Percentiles rank a stretch among this genome's conserved stretches.
These are phyloP conservation scores for Colletotrichum paranaense DNA, from an alignment of 2,329 filamentous ascomycete species.

Conservation along the genomic window DNA sequence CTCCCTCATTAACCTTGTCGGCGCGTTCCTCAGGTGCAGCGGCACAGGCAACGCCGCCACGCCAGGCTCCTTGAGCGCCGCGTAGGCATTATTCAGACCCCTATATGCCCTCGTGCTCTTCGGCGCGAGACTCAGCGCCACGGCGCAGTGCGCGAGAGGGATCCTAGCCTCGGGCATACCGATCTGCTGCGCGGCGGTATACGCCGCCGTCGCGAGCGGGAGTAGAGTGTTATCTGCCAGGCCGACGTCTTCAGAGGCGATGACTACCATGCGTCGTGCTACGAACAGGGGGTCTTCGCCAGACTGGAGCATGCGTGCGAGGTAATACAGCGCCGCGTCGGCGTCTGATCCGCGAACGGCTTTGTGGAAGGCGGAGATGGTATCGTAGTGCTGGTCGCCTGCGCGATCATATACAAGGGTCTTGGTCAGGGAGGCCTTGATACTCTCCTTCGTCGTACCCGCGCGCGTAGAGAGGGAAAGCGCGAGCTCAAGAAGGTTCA, in stretches of 20 bases:
- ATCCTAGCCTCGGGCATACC: conserved; percentile 96
- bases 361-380: conserved; percentile 97
- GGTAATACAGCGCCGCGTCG: conserved; percentile 92
- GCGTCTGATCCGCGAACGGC: conserved; percentile 88
- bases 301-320: conserved; percentile 94
- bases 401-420: conserved; percentile 95
- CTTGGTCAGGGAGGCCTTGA: conserved; percentile 88
- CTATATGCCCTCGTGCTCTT: conserved; percentile 92
- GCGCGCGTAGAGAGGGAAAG: conserved; percentile 77
- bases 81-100: conserved; percentile 82
- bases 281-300: conserved; percentile 95
- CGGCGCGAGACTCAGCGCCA: conserved; percentile 81
- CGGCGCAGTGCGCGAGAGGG: conserved; percentile 86
- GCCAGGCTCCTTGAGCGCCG: conserved; percentile 84
- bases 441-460: conserved; percentile 76
- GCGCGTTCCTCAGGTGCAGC: conserved; percentile 89
- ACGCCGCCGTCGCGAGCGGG: conserved; percentile 84
- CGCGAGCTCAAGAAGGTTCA: conserved; percentile 92
- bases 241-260: conserved; percentile 94
- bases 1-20: conserved; percentile 92
- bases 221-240: conserved; percentile 89
- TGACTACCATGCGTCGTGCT: conserved; percentile 91
- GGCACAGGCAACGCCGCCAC: conserved; percentile 86
- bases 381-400: conserved; percentile 97
- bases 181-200: conserved; percentile 90